phyloP scores from a whole-genome alignment of 78 protist genomes.

The Dictyostelium intermedium region DNA sequence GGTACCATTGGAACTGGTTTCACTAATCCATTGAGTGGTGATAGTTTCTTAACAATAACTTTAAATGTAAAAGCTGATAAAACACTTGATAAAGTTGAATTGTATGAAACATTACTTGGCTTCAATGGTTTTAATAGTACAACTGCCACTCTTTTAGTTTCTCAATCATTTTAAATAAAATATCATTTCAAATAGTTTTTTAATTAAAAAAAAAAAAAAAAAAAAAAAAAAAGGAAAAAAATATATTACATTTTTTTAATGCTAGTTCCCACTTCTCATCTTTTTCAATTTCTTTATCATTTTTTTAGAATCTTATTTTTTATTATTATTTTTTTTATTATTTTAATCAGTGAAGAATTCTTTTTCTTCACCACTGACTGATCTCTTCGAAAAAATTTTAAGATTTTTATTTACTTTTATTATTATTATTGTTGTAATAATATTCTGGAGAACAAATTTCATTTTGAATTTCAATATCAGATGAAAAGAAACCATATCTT shows the following conservation, averaged over 20 bases:
- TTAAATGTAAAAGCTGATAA: conserved; percentile 7
- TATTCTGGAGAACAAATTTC: conserved; percentile 30
- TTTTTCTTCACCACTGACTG: too few relatives aligned
- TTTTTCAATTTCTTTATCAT: background rate
- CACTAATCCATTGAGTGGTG: background rate
- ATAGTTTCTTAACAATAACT: background rate
- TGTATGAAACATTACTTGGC: conserved; percentile 23
- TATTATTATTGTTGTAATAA: background rate
- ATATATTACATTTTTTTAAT: background rate
- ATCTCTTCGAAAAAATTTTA: too few relatives aligned
- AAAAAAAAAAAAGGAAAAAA: background rate
- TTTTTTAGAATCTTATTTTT: background rate
- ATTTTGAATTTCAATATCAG: background rate
- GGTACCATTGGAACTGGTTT: background rate
- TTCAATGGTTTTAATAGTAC: background rate
- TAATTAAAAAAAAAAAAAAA: background rate
- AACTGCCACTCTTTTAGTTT: conserved; percentile 1
- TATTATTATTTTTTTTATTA: background rate
- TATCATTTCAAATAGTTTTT: background rate
- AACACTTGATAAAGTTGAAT: background rate
- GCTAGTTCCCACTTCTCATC: too few relatives aligned
- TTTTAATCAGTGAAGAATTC: too few relatives aligned
- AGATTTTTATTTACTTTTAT: background rate
- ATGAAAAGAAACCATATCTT: background rate
- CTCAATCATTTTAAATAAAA: conserved; percentile 2